Base-by-base conservation (phyloP, 1,284 basidiomycete genomes). In the Takashimella tepidaria region DNA sequence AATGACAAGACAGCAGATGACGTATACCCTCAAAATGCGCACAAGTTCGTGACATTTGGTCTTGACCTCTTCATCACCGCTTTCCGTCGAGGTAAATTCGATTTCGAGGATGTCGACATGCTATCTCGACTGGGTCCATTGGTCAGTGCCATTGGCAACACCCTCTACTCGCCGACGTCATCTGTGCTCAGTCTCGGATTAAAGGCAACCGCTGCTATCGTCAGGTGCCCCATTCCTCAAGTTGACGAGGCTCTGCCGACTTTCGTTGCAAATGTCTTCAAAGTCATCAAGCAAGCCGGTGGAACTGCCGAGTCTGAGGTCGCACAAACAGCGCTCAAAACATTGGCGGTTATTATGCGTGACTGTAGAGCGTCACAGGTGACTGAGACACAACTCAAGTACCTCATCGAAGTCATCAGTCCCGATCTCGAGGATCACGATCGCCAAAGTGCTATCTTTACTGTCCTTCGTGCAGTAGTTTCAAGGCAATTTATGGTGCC, bases 371-470 rank as follows among this genome's bases (percentile, higher is more conserved):
- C 82, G 5, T 85, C 88, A 1, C 83, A 89, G 58, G 79, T 98
- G 37, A 88, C 88, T 60, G 95, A 98, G 71, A 85, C 87, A 62
- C 95, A 98, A 67, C 80, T 98, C 12, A 80, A 87, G 16, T 90
- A 87, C 69, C 80, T 99, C 12, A 82, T 97, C 37, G 86, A 91
- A 67, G 81, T 98, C 43, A 80, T 98, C 40, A 75, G 82, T 0
- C 92, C 95, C 0, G 93, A 98, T 67, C 77, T 99, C n/a, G 93
- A 98, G 73, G 96, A 98, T 52, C 85, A 88, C 0, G 79, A 80
- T n/a, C 85, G 90, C 5, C 96, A 98, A 74, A 82, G 81, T 2
- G 82, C 89, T 12, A 86, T 93, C 12, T 98, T 99, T 72, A 80
- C 87, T 0, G 82, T 98, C 62, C 82, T 99, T 16, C 85, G 92